Evolutionary conservation across 495 filamentous ascomycete species (phyloP), one percentile per base, ranked within the genome.

Genomic region (Neohortaea acidophila): DNA sequence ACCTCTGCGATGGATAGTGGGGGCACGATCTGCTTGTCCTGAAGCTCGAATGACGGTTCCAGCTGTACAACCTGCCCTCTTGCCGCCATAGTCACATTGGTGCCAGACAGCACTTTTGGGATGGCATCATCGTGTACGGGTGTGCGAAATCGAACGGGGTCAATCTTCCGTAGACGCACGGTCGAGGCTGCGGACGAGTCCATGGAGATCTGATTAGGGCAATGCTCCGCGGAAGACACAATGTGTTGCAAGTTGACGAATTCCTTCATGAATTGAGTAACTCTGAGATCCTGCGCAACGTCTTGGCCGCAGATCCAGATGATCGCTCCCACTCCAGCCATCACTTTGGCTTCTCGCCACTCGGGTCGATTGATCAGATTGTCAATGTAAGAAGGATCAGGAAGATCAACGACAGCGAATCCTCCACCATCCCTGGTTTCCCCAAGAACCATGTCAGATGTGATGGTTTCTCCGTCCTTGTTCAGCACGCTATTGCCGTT

Each of bases 271-370:
- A 94, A 94, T 12, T 69, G 51, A 20, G 60, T 63, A 11, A 96
- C 49, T 29, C 62, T 63, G 6, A 65, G 53, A 49, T 89, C 67
- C 2, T 68, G 55, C 9, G 61, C 59, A n/a, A 94, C 66, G 0
- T 70, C 74, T 11, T 64, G 62, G 2, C 80, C 79, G 5, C 93
- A 64, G 36, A 82, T 79, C 86, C 86, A 97, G 39, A 85, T 66
- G 20, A 91, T 73, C 20, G 65, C 73, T 19, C 66, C 59, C 30
- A 97, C 50, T 32, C 74, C 73, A 12, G 59, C 55, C 57, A 80
- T 81, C 12, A 92, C 63, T 11, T 67, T 57, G 19, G 65, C 51
- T 14, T 73, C 68, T 14, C 64, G 62, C 80, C 83, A 92, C 53
- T 97, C 89, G 10, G 69, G 56, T 13, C 82, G 73, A 13, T 58